Base-by-base conservation (phyloP, 176 grass and related monocot genomes). In the Carex kokanica region DNA sequence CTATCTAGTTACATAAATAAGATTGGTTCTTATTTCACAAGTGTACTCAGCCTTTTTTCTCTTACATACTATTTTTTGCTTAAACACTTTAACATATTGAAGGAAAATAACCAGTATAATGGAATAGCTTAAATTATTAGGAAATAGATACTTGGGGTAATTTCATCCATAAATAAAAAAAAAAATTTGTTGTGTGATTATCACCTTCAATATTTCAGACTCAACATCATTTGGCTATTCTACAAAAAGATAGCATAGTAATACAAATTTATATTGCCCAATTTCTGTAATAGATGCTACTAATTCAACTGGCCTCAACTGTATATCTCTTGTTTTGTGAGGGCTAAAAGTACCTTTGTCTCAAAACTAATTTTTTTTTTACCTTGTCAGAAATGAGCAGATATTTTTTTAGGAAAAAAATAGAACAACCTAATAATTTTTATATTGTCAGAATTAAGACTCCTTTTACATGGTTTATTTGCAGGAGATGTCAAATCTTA, bases 271-370 rank as follows among this genome's bases (percentile, higher is more conserved):
- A 4, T 16, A 31, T 20, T 41, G 29, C 5, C 18, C 43, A 80
- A 60, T 80, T 51, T 83, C 18, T 83, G 17, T 31, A 83, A 65
- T 68, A 63, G 36, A 36, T 47, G 16, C n/a, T 80, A 60, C 77
- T n/a, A 47, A 34, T 60, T 60, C 47, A 82, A 27, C 21, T 55
- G 49, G 73, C 31, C 21, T 75, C 73, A 54, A 77, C 23, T 77
- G 49, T 55, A 77, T 29, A 53, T 31, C 24, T 38, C 31, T 29
- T 53, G 49, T 77, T 17, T 4, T 53, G 29, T 82, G 57, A 82
- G 59, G 59, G 61, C 43, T 64, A 29, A 67, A 66, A 51, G 54
- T 92, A 99, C 93, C 97, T 99, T 95, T 3, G 91, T 99, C 88
- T 99, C 97, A 61, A 90, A 99, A 83, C 97, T 93, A 75, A 9